Base-by-base conservation (phyloP, 345 rosid genomes). In the Euphorbia pulcherrima region DNA sequence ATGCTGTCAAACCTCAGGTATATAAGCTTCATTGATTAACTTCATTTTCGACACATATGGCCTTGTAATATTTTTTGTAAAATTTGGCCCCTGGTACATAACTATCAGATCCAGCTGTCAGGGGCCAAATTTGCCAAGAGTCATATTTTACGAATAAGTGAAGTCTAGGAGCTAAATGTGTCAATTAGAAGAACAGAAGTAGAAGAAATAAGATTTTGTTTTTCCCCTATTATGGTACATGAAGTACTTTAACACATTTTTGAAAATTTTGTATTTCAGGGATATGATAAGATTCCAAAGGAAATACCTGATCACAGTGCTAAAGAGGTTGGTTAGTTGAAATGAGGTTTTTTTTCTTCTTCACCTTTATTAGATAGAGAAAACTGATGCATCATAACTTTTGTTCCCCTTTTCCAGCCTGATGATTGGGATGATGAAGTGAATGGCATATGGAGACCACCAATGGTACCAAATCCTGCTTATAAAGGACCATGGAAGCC, bases 1-100 rank as follows among this genome's bases (percentile, higher is more conserved):
- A 83, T 60, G 88, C 72, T 78, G 83, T 81, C 68, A 88, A 89
- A 83, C 96, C 97, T 1, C 77, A 87, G 93, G 98, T 92, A 77
- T 30, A n/a, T n/a, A n/a, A n/a, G n/a, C n/a, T n/a, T n/a, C n/a
- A n/a, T n/a, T n/a, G n/a, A n/a, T n/a, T n/a, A n/a, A 33, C 37
- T 33, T 33, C 37, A 33, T 2, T 33, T 3, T 33, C 7, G 37
- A 33, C 37, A 33, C 37, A 33, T 33, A 3, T 33, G 7, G 3
- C 3, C 7, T 33, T 7, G 7, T 33, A n/a, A n/a, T n/a, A n/a
- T 33, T 33, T 33, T 33, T 33, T 7, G 7, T 33, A 33, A 33
- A 33, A 33, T 33, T 33, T 33, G 37, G 37, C 37, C 37, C 37
- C 37, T 33, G 37, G 7, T 33, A 7, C 37, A 33, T 33, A 33